Evolutionary conservation across 257 asterid species (phyloP).

Genomic region (Cordia subcordata): DNA sequence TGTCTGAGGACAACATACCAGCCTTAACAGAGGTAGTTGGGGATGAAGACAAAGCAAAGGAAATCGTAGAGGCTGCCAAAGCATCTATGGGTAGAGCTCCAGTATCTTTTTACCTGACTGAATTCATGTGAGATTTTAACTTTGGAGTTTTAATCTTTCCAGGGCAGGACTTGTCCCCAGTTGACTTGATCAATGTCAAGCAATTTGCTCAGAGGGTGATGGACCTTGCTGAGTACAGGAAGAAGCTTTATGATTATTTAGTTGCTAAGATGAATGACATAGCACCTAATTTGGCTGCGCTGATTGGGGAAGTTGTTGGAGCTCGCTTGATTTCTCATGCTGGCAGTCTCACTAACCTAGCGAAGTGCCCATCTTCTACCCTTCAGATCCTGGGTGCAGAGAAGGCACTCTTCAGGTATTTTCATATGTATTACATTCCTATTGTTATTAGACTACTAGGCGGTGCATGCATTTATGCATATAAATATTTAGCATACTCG

Average conservation of each 20-base stretch:
- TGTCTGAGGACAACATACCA: conserved; percentile 59
- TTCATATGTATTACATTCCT: not conserved
- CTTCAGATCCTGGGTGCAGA: conserved; percentile 99
- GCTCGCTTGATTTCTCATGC: conserved; percentile 98
- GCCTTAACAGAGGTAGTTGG: conserved; percentile 72
- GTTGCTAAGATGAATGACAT: conserved; percentile 91
- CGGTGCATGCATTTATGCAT: too few relatives aligned
- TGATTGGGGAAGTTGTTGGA: conserved; percentile 97
- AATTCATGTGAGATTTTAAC: not conserved
- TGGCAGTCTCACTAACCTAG: conserved; percentile 95
- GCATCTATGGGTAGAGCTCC: conserved; percentile 84
- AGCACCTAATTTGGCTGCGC: conserved; percentile 94
- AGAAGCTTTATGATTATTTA: conserved; percentile 74
- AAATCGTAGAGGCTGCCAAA: conserved; percentile 90
- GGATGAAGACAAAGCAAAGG: conserved; percentile 96
- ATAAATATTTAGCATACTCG: not conserved
- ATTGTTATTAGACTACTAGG: not conserved
- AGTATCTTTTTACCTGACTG: not conserved
- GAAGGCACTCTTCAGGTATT: conserved; percentile 90
- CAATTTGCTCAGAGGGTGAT: conserved; percentile 91
- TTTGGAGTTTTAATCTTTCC: conserved; percentile 15
- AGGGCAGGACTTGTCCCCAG: conserved; percentile 91
- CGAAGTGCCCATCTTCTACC: conserved; percentile 93
- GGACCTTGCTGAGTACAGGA: conserved; percentile 94
- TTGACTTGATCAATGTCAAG: conserved; percentile 85